Percentiles rank a stretch among this genome's conserved stretches.
These are phyloP conservation scores for Copromyces sp. DNA, from an alignment of 495 filamentous ascomycete species.

Conservation along the genomic window DNA sequence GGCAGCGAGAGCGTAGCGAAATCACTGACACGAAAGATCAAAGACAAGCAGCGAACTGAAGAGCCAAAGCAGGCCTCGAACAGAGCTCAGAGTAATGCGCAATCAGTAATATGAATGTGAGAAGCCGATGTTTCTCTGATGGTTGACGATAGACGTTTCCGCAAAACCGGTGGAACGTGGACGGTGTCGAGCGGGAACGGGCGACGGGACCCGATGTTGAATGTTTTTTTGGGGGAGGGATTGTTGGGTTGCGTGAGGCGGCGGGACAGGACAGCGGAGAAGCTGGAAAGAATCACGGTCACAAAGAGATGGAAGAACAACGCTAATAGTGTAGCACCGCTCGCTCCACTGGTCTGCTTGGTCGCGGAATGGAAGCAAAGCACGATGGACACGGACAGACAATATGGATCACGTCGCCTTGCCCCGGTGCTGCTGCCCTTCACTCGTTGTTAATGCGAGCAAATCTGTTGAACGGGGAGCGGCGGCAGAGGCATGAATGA, in stretches of 20 bases:
- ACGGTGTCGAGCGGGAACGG: neutral
- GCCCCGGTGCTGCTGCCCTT: neutral
- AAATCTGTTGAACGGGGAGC: neutral
- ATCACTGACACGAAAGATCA: neutral
- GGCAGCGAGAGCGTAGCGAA: neutral
- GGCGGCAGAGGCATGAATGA: neutral
- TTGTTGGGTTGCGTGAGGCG: neutral
- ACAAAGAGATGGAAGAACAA: neutral
- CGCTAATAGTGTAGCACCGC: neutral
- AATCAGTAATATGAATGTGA: neutral
- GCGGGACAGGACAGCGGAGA: neutral
- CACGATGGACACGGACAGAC: neutral
- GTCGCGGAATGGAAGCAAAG: neutral
- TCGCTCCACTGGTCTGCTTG: neutral
- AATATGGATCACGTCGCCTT: neutral
- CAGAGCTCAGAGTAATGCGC: neutral
- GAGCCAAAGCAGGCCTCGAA: neutral
- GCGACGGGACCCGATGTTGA: neutral
- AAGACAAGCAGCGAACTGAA: neutral
- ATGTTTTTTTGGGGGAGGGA: neutral
- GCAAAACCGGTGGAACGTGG: neutral
- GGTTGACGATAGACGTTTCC: neutral
- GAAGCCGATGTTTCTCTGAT: neutral
- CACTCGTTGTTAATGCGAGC: neutral
- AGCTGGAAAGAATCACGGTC: neutral